phyloP scores from a whole-genome alignment of 2,329 filamentous ascomycete genomes.

The Orbilia oligospora region DNA sequence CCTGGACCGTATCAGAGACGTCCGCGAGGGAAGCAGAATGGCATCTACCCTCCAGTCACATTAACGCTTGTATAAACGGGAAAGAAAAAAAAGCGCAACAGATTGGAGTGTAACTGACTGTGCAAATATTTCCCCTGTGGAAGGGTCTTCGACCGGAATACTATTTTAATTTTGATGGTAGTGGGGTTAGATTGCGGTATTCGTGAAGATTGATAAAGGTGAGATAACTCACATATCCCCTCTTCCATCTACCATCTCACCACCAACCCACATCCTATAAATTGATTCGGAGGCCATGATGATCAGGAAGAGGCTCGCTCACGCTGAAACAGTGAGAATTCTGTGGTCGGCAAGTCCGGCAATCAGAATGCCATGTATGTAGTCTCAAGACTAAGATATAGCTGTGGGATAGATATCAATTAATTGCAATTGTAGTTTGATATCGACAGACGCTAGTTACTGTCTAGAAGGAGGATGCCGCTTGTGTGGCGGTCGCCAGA shows the following conservation, averaged over 20 bases:
- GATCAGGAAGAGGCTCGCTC: background rate
- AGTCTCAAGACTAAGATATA: background rate
- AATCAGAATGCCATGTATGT: too few relatives aligned
- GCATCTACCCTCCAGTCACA: slow-evolving; percentile 66
- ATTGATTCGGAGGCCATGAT: slow-evolving; percentile 21
- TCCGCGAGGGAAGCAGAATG: slow-evolving; percentile 70
- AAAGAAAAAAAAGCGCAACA: background rate
- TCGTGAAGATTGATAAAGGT: slow-evolving; percentile 42
- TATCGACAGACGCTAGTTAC: too few relatives aligned
- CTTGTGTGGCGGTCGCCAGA: slow-evolving; percentile 2
- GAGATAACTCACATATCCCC: slow-evolving; percentile 69
- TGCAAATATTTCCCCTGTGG: slow-evolving; percentile 72
- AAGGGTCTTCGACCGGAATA: slow-evolving; percentile 72
- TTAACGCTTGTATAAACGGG: background rate
- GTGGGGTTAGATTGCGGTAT: background rate
- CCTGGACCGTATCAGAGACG: slow-evolving; percentile 68
- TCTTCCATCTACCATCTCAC: slow-evolving; percentile 67
- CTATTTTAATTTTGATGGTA: slow-evolving; percentile 65
- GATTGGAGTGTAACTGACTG: slow-evolving; percentile 67
- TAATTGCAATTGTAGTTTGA: too few relatives aligned
- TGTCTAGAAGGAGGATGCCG: background rate
- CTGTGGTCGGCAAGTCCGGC: background rate
- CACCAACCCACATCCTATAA: slow-evolving; percentile 67
- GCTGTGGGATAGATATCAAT: background rate
- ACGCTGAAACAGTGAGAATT: background rate